Conservation (phyloP, 257 asterid genomes). For the Marsdenia floribunda region DNA sequence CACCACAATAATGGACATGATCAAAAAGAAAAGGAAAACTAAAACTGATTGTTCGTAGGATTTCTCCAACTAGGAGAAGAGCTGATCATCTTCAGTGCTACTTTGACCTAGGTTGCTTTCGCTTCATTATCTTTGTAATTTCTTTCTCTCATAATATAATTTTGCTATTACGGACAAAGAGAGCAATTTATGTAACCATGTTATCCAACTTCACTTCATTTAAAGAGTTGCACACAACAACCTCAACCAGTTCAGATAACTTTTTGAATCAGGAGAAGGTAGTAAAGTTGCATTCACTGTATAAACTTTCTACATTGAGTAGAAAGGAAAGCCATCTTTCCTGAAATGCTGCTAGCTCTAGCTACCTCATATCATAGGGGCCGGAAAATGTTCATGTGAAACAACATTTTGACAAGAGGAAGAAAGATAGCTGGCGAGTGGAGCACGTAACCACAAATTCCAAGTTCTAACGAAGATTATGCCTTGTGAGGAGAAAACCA, state of each 20-base stretch:
- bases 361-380: not conserved
- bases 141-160: not conserved
- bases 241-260: not conserved
- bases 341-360: not conserved
- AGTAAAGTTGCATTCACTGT: not conserved
- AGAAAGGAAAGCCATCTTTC: not conserved
- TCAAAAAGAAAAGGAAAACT: conserved; percentile 18
- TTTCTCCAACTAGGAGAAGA: not conserved
- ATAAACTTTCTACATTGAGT: not conserved
- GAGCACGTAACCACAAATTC: not conserved
- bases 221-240: not conserved
- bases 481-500: not conserved
- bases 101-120: not conserved
- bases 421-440: not conserved
- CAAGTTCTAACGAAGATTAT: not conserved
- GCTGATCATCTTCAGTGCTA: not conserved
- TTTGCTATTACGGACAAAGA: not conserved
- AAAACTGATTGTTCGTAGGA: not conserved
- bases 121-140: not conserved
- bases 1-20: conserved; percentile 22
- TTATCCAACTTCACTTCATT: not conserved
- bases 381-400: not conserved
- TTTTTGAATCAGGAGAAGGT: not conserved
- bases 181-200: not conserved
- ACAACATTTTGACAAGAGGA: not conserved